A percentile compares a stretch with the other conserved stretches of the same genome.
Conservation (phyloP, 768 basidiomycete species). For the Podaxis sp. region DNA sequence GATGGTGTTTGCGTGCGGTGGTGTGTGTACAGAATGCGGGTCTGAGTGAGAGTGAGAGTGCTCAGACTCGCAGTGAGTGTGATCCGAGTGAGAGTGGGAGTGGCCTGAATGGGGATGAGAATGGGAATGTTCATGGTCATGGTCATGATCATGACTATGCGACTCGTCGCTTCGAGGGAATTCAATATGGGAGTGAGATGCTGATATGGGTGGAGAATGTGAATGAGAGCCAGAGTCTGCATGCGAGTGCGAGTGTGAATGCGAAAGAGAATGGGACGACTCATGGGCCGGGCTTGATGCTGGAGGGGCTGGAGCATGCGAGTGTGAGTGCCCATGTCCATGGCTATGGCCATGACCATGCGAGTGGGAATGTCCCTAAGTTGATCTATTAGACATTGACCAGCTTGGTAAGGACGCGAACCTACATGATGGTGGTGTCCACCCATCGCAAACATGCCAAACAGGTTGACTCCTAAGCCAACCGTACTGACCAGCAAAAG, state of each 20-base stretch:
- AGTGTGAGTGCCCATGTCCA: slow-evolving; percentile 30
- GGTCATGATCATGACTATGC: slow-evolving; percentile 15
- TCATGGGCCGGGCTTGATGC: slow-evolving; percentile 21
- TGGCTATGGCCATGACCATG: slow-evolving; percentile 43
- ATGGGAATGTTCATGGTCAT: slow-evolving; percentile 25
- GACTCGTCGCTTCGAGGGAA: slow-evolving; percentile 9
- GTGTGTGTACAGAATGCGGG: slow-evolving; percentile 15
- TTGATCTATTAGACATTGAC: not conserved
- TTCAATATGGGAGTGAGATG: slow-evolving; percentile 22
- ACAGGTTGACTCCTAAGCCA: slow-evolving; percentile 91
- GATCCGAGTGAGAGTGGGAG: slow-evolving; percentile 27
- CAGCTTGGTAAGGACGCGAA: slow-evolving; percentile 9
- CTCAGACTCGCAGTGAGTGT: slow-evolving; percentile 14
- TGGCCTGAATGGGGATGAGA: slow-evolving; percentile 27
- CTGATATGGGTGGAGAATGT: slow-evolving; percentile 18
- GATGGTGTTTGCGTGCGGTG: not conserved
- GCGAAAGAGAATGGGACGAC: slow-evolving; percentile 28
- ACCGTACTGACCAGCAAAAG: slow-evolving; percentile 85
- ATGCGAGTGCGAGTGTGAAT: slow-evolving; percentile 20
- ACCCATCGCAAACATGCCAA: slow-evolving; percentile 99
- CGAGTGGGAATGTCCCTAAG: slow-evolving; percentile 46
- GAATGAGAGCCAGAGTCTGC: slow-evolving; percentile 21
- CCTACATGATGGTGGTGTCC: slow-evolving; percentile 87
- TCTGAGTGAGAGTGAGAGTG: slow-evolving; percentile 27
- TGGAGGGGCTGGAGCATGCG: slow-evolving; percentile 27